Evolutionary conservation across 1,284 basidiomycete species (phyloP).

Genomic region (Ustilago curta): DNA sequence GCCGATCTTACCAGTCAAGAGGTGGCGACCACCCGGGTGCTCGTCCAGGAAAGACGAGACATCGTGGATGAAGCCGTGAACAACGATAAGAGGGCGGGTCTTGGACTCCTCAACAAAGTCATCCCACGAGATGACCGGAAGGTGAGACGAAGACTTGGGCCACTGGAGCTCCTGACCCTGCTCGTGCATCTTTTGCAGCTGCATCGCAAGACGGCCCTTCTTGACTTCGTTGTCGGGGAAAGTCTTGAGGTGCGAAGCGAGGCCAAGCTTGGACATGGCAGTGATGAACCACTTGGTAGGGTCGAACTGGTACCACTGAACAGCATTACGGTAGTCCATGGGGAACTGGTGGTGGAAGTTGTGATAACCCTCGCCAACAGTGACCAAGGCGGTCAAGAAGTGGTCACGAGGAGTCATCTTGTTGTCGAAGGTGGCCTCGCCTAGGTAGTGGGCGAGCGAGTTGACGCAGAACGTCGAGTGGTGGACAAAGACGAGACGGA

Average conservation of each 20-base stretch:
- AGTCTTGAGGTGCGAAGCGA: conserved; percentile 66
- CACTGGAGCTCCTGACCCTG: conserved; percentile 53
- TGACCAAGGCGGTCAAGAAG: conserved; percentile 66
- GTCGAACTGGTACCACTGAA: conserved; percentile 68
- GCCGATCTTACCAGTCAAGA: conserved; percentile 63
- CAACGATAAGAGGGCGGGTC: conserved; percentile 63
- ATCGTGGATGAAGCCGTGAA: conserved; percentile 68
- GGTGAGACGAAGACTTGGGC: conserved; percentile 61
- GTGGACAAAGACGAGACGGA: conserved; percentile 67
- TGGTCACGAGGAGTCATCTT: conserved; percentile 69
- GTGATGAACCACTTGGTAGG: conserved; percentile 69
- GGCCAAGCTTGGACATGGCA: conserved; percentile 57
- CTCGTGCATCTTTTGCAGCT: conserved; percentile 62
- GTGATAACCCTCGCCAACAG: conserved; percentile 68
- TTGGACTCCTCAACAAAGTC: conserved; percentile 67
- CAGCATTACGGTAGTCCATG: conserved; percentile 68
- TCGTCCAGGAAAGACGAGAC: conserved; percentile 65
- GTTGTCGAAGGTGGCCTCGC: conserved; percentile 67
- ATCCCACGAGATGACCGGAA: conserved; percentile 68
- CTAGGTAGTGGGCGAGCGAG: conserved; percentile 68
- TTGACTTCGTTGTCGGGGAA: conserved; percentile 69
- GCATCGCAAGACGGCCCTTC: conserved; percentile 67
- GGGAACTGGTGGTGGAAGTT: conserved; percentile 70
- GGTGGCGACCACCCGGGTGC: conserved; percentile 66
- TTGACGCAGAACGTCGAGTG: conserved; percentile 69